These are phyloP conservation scores for Lactarius quietus DNA, from an alignment of 768 basidiomycete species.

Conservation along the genomic window DNA sequence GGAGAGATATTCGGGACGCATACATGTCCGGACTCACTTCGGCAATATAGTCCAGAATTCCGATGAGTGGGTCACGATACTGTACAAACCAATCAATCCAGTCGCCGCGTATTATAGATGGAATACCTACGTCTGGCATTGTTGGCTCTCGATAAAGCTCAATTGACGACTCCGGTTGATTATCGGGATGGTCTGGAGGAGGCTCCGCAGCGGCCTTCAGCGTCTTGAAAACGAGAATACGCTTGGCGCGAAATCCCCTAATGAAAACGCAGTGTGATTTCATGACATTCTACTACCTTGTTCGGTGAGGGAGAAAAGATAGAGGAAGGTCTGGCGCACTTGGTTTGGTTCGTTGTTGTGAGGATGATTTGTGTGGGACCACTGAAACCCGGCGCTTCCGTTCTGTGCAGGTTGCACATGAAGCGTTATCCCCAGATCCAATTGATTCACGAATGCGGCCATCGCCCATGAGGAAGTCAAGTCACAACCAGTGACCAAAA, in stretches of 20 bases:
- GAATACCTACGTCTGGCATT: background rate
- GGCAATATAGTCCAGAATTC: constrained; percentile 10
- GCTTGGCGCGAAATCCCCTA: constrained; percentile 16
- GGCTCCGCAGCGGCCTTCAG: constrained; percentile 6
- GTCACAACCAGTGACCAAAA: constrained; percentile 13
- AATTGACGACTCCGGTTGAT: background rate
- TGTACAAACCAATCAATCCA: background rate
- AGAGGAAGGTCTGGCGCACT: background rate
- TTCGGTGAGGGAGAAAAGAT: background rate
- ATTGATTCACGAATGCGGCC: background rate
- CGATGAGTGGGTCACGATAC: constrained; percentile 13
- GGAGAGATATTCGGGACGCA: background rate
- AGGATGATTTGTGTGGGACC: constrained; percentile 9
- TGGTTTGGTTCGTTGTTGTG: constrained; percentile 6
- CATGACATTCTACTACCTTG: background rate
- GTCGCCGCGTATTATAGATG: background rate
- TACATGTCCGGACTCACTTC: constrained; percentile 9
- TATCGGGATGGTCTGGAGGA: background rate
- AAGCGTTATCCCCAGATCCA: background rate
- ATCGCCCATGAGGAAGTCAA: constrained; percentile 10
- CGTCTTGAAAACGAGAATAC: background rate
- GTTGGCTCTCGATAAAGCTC: background rate
- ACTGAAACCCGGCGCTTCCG: constrained; percentile 9
- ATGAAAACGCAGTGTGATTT: constrained; percentile 14
- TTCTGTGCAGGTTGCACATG: background rate